Evolutionary conservation across 192 early-diverging fungal species (phyloP), one percentile per base, ranked within the genome.

Genomic region (Entrophospora sp.): DNA sequence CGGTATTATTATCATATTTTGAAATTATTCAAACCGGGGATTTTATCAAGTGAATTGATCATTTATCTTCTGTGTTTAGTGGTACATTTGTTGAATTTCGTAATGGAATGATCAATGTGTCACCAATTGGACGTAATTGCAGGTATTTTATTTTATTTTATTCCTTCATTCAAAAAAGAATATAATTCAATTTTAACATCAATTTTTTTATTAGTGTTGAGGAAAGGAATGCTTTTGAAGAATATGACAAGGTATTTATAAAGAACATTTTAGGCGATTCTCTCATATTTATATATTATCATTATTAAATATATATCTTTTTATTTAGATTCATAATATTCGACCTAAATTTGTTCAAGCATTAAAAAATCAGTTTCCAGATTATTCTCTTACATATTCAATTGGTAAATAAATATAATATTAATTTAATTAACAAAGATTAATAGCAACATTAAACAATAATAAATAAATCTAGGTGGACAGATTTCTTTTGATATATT

Each of bases 401-500:
- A 98, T 98, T 66, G 91, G 87, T 84, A 56, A 22, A 14, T 28
- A 70, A 32, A 25, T 32, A 36, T 24, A n/a, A n/a, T n/a, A 12
- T 8, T 18, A 49, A 7, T 9, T 72, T 16, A 13, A 28, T 9
- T 31, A 20, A 27, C 14, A 31, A 35, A n/a, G n/a, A n/a, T n/a
- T n/a, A n/a, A n/a, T n/a, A n/a, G n/a, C n/a, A n/a, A n/a, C n/a
- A n/a, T n/a, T n/a, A n/a, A n/a, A n/a, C n/a, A n/a, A n/a, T n/a
- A n/a, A n/a, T n/a, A n/a, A n/a, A n/a, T n/a, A n/a, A n/a, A n/a
- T 8, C 9, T 60, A 79, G 85, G 91, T 59, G 94, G 96, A 5
- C 94, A 98, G 77, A 98, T 98, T 71, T 97, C 94, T 5, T 97
- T 98, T 63, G 96, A 98, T 74, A 92, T 98, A 14, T 96, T 98